Percentiles rank a stretch among this genome's conserved stretches.
phyloP scores from a whole-genome alignment of 1,139 yeast genomes.

The Yamadazyma pseudoaaseri region DNA sequence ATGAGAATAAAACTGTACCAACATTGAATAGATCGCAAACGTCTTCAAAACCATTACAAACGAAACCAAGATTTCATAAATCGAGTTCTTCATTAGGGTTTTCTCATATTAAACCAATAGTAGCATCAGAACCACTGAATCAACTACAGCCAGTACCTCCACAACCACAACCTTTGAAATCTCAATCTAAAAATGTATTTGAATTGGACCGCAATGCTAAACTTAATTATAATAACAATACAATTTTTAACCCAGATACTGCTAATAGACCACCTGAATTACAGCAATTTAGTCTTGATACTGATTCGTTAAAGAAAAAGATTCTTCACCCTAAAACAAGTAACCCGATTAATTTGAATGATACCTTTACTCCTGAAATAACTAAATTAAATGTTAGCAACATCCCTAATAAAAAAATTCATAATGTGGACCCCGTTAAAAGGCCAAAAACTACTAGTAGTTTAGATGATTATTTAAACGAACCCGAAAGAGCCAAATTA shows the following conservation, averaged over 20 bases:
- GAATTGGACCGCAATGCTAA: slow-evolving; percentile 6
- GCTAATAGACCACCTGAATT: slow-evolving; percentile 18
- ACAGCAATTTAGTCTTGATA: slow-evolving; percentile 16
- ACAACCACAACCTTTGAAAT: background rate
- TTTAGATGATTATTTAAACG: slow-evolving; percentile 11
- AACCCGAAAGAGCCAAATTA: slow-evolving; percentile 10
- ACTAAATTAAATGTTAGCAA: slow-evolving; percentile 21
- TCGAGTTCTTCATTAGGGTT: slow-evolving; percentile 44
- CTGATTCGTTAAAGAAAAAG: slow-evolving; percentile 24
- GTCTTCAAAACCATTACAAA: slow-evolving; percentile 13
- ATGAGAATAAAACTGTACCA: slow-evolving; percentile 34
- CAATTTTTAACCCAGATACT: slow-evolving; percentile 13
- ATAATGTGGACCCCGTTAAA: slow-evolving; percentile 38
- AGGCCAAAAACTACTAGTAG: slow-evolving; percentile 10
- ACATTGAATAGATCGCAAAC: slow-evolving; percentile 35
- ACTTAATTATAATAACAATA: slow-evolving; percentile 7
- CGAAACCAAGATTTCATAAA: slow-evolving; percentile 19
- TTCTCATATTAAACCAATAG: slow-evolving; percentile 14
- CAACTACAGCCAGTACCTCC: background rate
- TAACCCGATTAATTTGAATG: background rate
- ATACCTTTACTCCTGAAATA: slow-evolving; percentile 23
- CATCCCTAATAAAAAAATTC: slow-evolving; percentile 9
- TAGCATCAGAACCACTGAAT: too few relatives aligned
- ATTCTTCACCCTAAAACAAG: slow-evolving; percentile 5
- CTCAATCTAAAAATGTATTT: slow-evolving; percentile 1